These are phyloP conservation scores for Asclepias syriaca DNA, from an alignment of 257 asterid genomes.

Conservation along the genomic window DNA sequence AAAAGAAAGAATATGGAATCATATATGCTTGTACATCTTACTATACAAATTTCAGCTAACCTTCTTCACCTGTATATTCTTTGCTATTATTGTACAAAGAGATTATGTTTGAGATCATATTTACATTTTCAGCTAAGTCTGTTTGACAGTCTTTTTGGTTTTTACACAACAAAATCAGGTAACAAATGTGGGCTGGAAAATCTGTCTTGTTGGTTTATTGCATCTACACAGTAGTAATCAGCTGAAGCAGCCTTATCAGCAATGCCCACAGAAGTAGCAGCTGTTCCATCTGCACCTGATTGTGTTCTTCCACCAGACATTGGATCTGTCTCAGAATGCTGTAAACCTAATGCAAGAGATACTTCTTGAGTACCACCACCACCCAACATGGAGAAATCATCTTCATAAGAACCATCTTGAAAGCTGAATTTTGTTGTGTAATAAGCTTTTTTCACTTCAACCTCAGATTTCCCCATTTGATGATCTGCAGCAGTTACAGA, in stretches of 20 bases:
- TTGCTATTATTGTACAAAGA: constrained; percentile 21
- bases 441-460: constrained; percentile 14
- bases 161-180: constrained; percentile 50
- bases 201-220: constrained; percentile 51
- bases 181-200: constrained; percentile 39
- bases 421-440: constrained; percentile 23
- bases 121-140: constrained; percentile 13
- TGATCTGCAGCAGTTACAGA: constrained; percentile 22
- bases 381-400: constrained; percentile 22
- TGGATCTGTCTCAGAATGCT: constrained; percentile 27
- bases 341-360: constrained; percentile 56
- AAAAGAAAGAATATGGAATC: constrained; percentile 12
- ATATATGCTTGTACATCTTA: constrained; percentile 5
- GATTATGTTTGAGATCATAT: constrained; percentile 18
- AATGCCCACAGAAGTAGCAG: constrained; percentile 27
- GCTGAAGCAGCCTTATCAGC: constrained; percentile 20
- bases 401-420: constrained; percentile 27
- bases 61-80: constrained; percentile 9
- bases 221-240: constrained; percentile 44
- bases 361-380: constrained; percentile 31
- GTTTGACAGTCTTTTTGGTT: background rate
- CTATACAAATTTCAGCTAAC: constrained; percentile 15
- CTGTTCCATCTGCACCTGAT: constrained; percentile 22
- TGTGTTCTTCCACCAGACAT: constrained; percentile 17
- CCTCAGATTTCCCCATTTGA: constrained; percentile 22